Base-by-base conservation (phyloP, 169 alveolate genomes). In the Cardiosporidium cionae region DNA sequence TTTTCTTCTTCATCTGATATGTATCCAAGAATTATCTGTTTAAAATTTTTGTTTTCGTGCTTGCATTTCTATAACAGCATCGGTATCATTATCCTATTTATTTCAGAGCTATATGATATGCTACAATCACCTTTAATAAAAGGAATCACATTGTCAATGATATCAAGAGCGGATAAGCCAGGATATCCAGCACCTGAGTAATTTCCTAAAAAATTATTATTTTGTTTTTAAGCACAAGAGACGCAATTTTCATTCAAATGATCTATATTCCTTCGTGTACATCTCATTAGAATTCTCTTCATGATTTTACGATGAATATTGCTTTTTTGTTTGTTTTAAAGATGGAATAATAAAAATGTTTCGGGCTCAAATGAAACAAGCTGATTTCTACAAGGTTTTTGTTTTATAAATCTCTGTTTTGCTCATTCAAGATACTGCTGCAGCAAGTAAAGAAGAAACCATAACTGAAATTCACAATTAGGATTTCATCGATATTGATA, bases 161-260 rank as follows among this genome's bases (percentile, higher is more conserved):
- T 72, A 34, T 72, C 79, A 70, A 72, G 32, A 5, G 79, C 62
- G 5, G 68, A 22, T 54, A 62, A 1, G 0, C 79, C 79, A 2
- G 79, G 79, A 28, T 58, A 72, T 9, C 79, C 79, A 1, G 79
- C 79, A 4, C 79, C 78, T 72, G 78, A 32, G 4, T 32, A 68
- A 9, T 28, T 27, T 2, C 4, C 34, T 33, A n/a, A 16, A 33
- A 1, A 22, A 16, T 23, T 5, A 28, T 7, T 7, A 33, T 9
- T 2, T 35, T 5, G 1, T 5, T 7, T 23, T 7, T 16, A 0
- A 7, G 2, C 6, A 3, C 66, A n/a, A 29, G 5, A n/a, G n/a
- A n/a, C n/a, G n/a, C n/a, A 16, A 16, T n/a, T 44, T n/a, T 44
- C n/a, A 16, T 44, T 44, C 58, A 9, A 44, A 16, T 44, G 25